Conservation (phyloP, 495 filamentous ascomycete genomes). For the Aspergillus kassunensis region DNA sequence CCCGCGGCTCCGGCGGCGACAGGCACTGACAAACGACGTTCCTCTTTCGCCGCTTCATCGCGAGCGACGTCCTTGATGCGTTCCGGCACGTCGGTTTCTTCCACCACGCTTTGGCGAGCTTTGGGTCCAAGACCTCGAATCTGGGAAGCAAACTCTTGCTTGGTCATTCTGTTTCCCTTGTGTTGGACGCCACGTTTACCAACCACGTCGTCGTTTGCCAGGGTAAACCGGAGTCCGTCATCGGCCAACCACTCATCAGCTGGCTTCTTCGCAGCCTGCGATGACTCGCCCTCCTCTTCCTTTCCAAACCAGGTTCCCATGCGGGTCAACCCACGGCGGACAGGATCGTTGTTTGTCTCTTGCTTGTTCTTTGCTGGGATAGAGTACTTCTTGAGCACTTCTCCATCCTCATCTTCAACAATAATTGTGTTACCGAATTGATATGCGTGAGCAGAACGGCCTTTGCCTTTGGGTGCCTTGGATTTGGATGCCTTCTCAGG, state of each 20-base stretch:
- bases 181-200: slow-evolving; percentile 30
- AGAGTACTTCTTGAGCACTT: slow-evolving; percentile 96
- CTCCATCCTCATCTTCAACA: slow-evolving; percentile 95
- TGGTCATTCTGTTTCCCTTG: slow-evolving; percentile 75
- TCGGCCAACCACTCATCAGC: slow-evolving; percentile 56
- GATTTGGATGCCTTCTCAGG: slow-evolving; percentile 12
- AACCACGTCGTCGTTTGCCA: slow-evolving; percentile 43
- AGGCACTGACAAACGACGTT: slow-evolving; percentile 19
- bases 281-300: slow-evolving; percentile 44
- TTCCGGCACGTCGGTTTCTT: slow-evolving; percentile 61
- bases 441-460: slow-evolving; percentile 78
- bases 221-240: slow-evolving; percentile 80
- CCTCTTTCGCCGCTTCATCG: slow-evolving; percentile 34
- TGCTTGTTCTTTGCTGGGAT: slow-evolving; percentile 52
- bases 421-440: slow-evolving; percentile 97
- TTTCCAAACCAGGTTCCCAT: slow-evolving; percentile 64
- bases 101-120: slow-evolving; percentile 64
- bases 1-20: neutral
- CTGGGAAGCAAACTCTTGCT: slow-evolving; percentile 84
- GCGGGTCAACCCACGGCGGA: slow-evolving; percentile 49
- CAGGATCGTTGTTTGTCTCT: slow-evolving; percentile 26
- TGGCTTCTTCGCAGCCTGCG: slow-evolving; percentile 32
- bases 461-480: slow-evolving; percentile 24
- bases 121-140: slow-evolving; percentile 77
- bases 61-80: slow-evolving; percentile 54